phyloP scores from a whole-genome alignment of 441 rosid species.

The Pelargonium myrrhifolium region DNA sequence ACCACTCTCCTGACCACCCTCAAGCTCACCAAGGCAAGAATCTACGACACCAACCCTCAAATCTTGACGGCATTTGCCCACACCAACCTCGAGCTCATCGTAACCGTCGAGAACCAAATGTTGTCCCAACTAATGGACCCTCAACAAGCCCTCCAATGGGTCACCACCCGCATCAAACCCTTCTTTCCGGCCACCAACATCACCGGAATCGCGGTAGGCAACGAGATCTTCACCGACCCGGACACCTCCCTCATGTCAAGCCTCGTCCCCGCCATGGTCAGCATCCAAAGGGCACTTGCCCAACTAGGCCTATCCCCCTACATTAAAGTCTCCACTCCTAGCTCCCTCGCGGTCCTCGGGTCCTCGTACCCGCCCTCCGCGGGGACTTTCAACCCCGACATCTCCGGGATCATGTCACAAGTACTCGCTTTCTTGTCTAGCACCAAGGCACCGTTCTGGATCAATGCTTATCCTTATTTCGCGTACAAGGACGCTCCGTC shows the following conservation, averaged over 20 bases:
- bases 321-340: slow-evolving; percentile 55
- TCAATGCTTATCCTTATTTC: slow-evolving; percentile 67
- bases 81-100: slow-evolving; percentile 47
- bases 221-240: slow-evolving; percentile 47
- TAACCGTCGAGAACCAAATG: slow-evolving; percentile 57
- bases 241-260: slow-evolving; percentile 40
- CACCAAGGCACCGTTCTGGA: slow-evolving; percentile 51
- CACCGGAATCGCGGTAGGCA: slow-evolving; percentile 56
- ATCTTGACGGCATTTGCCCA: slow-evolving; percentile 49
- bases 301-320: slow-evolving; percentile 49
- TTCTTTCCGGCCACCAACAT: slow-evolving; percentile 54
- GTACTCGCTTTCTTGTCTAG: slow-evolving; percentile 33
- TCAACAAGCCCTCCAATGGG: slow-evolving; percentile 67
- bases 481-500: slow-evolving; percentile 55
- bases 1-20: slow-evolving; percentile 42
- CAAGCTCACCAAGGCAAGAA: slow-evolving; percentile 47
- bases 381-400: slow-evolving; percentile 44
- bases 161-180: slow-evolving; percentile 49
- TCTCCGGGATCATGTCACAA: slow-evolving; percentile 39
- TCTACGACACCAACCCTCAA: slow-evolving; percentile 62
- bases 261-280: slow-evolving; percentile 52
- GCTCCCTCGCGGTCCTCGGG: slow-evolving; percentile 43
- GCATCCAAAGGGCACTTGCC: slow-evolving; percentile 50
- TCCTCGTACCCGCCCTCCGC: slow-evolving; percentile 67
- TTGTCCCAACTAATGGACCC: slow-evolving; percentile 40